Evolutionary conservation across 2,329 filamentous ascomycete species (phyloP).

Genomic region (Exophiala viscosa): DNA sequence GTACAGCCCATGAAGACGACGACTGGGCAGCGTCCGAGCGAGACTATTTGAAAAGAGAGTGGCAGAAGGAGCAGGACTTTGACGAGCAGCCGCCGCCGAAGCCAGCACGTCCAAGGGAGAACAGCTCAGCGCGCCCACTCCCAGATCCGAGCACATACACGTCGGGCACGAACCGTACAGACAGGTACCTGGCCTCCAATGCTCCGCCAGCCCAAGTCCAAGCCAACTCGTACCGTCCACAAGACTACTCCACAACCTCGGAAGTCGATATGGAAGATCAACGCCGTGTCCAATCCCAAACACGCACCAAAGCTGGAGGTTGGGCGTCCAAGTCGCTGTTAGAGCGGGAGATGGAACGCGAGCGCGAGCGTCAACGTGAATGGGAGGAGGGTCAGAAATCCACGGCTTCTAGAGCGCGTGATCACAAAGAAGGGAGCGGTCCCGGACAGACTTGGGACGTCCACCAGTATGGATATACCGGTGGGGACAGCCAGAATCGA

Average conservation of each 20-base stretch:
- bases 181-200: constrained; percentile 55
- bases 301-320: constrained; percentile 56
- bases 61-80: constrained; percentile 44
- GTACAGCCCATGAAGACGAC: constrained; percentile 50
- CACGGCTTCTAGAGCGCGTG: constrained; percentile 45
- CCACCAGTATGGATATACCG: constrained; percentile 62
- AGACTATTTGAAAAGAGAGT: constrained; percentile 56
- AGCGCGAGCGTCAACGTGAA: constrained; percentile 60
- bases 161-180: constrained; percentile 45
- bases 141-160: constrained; percentile 44
- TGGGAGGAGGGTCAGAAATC: constrained; percentile 61
- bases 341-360: constrained; percentile 65
- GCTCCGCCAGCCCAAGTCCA: constrained; percentile 44
- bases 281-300: constrained; percentile 50
- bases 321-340: constrained; percentile 62
- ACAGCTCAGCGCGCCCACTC: constrained; percentile 37
- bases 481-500: constrained; percentile 60
- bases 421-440: constrained; percentile 45
- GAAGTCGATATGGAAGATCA: constrained; percentile 56
- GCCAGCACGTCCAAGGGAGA: constrained; percentile 14
- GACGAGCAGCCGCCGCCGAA: constrained; percentile 28
- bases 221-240: constrained; percentile 39
- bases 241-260: constrained; percentile 50
- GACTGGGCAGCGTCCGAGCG: constrained; percentile 61
- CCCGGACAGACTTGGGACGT: constrained; percentile 53